phyloP scores from a whole-genome alignment of 2,329 filamentous ascomycete species.

The Rutstroemia sp. region DNA sequence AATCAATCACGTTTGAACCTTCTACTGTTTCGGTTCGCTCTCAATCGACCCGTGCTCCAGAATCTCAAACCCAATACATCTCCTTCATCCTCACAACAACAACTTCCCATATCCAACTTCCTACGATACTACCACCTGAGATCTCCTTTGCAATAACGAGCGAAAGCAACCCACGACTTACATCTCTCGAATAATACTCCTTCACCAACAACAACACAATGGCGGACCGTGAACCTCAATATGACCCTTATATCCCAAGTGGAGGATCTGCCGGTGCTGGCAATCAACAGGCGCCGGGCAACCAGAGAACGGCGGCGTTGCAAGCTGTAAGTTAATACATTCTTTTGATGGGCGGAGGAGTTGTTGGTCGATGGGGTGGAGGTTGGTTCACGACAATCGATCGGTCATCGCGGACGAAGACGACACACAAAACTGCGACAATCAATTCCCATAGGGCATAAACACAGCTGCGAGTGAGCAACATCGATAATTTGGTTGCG shows the following conservation, averaged over 20 bases:
- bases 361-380: slow-evolving; percentile 9
- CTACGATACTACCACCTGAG: background rate
- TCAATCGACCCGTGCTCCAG: background rate
- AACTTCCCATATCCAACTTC: background rate
- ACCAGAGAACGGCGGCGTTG: slow-evolving; percentile 63
- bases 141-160: background rate
- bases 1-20: slow-evolving; percentile 10
- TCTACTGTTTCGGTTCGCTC: slow-evolving; percentile 6
- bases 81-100: background rate
- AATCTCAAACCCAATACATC: background rate
- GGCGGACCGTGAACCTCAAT: slow-evolving; percentile 24
- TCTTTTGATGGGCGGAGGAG: slow-evolving; percentile 9
- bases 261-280: slow-evolving; percentile 32
- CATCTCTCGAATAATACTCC: background rate
- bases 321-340: slow-evolving; percentile 63
- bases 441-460: background rate
- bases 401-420: slow-evolving; percentile 8
- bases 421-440: background rate
- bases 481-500: background rate
- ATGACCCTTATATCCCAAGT: slow-evolving; percentile 30
- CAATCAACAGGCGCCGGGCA: slow-evolving; percentile 30
- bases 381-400: slow-evolving; percentile 15
- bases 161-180: background rate
- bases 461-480: background rate
- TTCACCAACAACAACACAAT: slow-evolving; percentile 17